Evolutionary conservation across 306 rosid species (phyloP), one percentile per base, ranked within the genome.

Genomic region (Acmispon strigosus): DNA sequence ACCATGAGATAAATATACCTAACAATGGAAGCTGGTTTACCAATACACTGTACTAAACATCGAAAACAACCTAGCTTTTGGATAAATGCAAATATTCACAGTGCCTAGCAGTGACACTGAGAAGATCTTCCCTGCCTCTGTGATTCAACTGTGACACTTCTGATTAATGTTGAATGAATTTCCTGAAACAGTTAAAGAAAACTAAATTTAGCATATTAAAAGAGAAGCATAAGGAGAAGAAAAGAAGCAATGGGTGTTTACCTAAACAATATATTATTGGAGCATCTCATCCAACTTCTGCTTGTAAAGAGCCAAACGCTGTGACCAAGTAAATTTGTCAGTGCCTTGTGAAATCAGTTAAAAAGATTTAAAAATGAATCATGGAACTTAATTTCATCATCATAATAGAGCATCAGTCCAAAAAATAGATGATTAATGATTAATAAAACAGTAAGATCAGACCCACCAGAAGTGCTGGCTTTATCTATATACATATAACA

Each of bases 281-380:
- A 69, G 51, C 86, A 74, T 74, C 15, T 82, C 78, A 65, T 82
- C 86, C 81, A 82, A 74, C 76, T 74, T 82, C 62, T 82, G 72
- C 19, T 60, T 82, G 80, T 82, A 82, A 52, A 64, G 83, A 65
- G 86, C 86, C 78, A 82, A 70, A 64, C 67, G 74, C 86, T 82
- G 86, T 29, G 62, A 74, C 34, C 59, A 74, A 61, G 57, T 22
- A 48, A 32, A 69, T 27, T 32, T 56, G 75, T 82, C 47, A 78
- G 58, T 44, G 66, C 27, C 73, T 77, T 47, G 55, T 43, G 11
- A 66, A 50, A 32, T 62, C 56, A 41, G 75, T 73, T 57, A 6
- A 69, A 52, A 39, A 72, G 44, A 70, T 50, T 39, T 13, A 36
- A 58, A 24, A 67, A 66, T 14, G 61, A 66, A 59, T 22, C 60